Percentiles rank a stretch among this genome's conserved stretches.
phyloP scores from a whole-genome alignment of 345 rosid genomes.

The Acer yangbiense region DNA sequence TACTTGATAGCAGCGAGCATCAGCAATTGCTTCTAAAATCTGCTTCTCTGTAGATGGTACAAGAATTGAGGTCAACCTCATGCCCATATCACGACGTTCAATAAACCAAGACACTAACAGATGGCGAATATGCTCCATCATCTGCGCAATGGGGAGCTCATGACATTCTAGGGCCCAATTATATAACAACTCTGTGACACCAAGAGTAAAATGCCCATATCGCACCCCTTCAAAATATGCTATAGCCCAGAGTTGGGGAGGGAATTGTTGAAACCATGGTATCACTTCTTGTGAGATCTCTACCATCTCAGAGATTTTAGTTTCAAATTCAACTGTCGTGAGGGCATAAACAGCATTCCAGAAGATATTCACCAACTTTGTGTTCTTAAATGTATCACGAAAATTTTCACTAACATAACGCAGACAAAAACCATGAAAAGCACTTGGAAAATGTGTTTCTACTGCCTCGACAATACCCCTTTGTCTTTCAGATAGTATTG shows the following conservation, averaged over 20 bases:
- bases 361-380: slow-evolving; percentile 87
- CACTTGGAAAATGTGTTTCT: slow-evolving; percentile 94
- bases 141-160: slow-evolving; percentile 89
- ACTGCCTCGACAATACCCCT: slow-evolving; percentile 86
- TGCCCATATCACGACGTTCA: slow-evolving; percentile 65
- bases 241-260: slow-evolving; percentile 91
- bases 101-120: slow-evolving; percentile 65
- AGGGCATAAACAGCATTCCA: slow-evolving; percentile 98
- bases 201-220: slow-evolving; percentile 85
- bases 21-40: slow-evolving; percentile 76
- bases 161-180: slow-evolving; percentile 98
- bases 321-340: slow-evolving; percentile 77
- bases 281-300: slow-evolving; percentile 84
- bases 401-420: slow-evolving; percentile 87
- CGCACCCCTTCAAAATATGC: slow-evolving; percentile 91
- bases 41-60: slow-evolving; percentile 94
- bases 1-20: slow-evolving; percentile 94
- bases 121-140: slow-evolving; percentile 87
- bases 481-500: slow-evolving; percentile 93
- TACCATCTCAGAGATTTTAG: slow-evolving; percentile 82
- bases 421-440: slow-evolving; percentile 93
- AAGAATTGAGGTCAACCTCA: slow-evolving; percentile 85
- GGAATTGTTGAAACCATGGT: slow-evolving; percentile 74
- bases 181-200: slow-evolving; percentile 79
- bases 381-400: slow-evolving; percentile 91